phyloP scores from a whole-genome alignment of 2,329 filamentous ascomycete genomes.

The Penicillium brasilianum region DNA sequence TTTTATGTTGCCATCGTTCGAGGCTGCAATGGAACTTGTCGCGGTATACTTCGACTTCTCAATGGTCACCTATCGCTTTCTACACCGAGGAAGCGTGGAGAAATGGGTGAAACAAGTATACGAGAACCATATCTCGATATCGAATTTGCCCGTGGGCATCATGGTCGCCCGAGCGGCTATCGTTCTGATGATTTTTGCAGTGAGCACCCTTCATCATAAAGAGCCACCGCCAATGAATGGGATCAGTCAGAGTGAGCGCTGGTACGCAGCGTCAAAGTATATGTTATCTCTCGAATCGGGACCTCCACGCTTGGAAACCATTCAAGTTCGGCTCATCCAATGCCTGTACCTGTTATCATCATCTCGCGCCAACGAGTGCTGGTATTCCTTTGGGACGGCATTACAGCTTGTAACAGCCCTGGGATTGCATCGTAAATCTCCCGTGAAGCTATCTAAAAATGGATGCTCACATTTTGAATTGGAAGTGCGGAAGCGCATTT shows the following conservation, averaged over 20 bases:
- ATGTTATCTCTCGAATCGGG: slow-evolving; percentile 55
- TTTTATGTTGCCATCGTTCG: slow-evolving; percentile 48
- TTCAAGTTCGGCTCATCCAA: slow-evolving; percentile 63
- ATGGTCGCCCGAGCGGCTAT: slow-evolving; percentile 56
- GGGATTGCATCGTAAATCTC: slow-evolving; percentile 45
- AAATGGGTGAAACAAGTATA: slow-evolving; percentile 52
- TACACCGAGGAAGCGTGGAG: slow-evolving; percentile 61
- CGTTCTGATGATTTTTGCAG: slow-evolving; percentile 55
- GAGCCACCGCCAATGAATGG: slow-evolving; percentile 42
- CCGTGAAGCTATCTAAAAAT: slow-evolving; percentile 36
- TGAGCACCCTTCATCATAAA: slow-evolving; percentile 54
- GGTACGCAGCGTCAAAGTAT: slow-evolving; percentile 46
- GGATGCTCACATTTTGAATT: slow-evolving; percentile 41
- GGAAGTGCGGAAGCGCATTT: slow-evolving; percentile 63
- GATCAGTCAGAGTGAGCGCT: slow-evolving; percentile 38
- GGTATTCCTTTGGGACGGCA: slow-evolving; percentile 64
- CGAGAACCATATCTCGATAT: slow-evolving; percentile 44
- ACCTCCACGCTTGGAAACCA: slow-evolving; percentile 59
- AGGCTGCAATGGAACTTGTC: slow-evolving; percentile 52
- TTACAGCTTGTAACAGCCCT: slow-evolving; percentile 58
- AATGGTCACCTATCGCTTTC: slow-evolving; percentile 63
- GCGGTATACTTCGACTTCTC: slow-evolving; percentile 65
- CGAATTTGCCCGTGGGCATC: slow-evolving; percentile 45
- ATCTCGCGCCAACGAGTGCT: slow-evolving; percentile 64
- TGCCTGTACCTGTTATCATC: slow-evolving; percentile 64